Base-by-base conservation (phyloP, 495 filamentous ascomycete genomes). In the Annulohypoxylon nitens region DNA sequence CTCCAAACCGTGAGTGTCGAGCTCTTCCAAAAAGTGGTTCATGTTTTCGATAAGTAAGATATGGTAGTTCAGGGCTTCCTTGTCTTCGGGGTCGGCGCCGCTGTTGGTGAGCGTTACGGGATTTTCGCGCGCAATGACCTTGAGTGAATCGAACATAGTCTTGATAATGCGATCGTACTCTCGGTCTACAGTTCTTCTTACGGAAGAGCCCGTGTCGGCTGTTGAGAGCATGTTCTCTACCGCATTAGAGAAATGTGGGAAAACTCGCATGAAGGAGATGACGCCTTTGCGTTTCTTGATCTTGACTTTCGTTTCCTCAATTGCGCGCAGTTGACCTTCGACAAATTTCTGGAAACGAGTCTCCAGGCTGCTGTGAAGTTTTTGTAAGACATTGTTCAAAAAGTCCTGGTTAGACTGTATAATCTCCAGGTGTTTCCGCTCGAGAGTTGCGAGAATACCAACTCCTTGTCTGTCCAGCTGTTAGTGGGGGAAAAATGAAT, bases 261-360 rank as follows among this genome's bases (percentile, higher is more conserved):
- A 98, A 43, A 93, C 91, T 54, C 93, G 90, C 83, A 98, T 94
- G 80, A 98, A 98, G 8, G 88, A 90, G 74, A 97, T 97, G 70
- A 98, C 93, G 12, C 95, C 95, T 81, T 97, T 97, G 67, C 95
- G 90, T 85, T 98, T 98, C 84, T 97, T 98, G 81, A 97, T 93
- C 81, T 97, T 97, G 74, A 98, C 95, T 81, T 97, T 98, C n/a
- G 95, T 98, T 64, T 98, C 95, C 80, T 98, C 95, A 69, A 98
- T 97, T 30, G 93, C 95, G 26, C 93, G 92, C 48, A 98, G 91
- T 75, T 98, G 95, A 68, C 97, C 93, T 78, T 98, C 96, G 26
- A 97, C 89, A 71, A 98, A 97, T 59, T 93, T 93, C 45, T 88
- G 88, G 82, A 97, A 97, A 23, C 93, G 86, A 34, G 86, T 88